Base-by-base conservation (phyloP, 2,329 filamentous ascomycete species). In the Xylariaceae sp. region DNA sequence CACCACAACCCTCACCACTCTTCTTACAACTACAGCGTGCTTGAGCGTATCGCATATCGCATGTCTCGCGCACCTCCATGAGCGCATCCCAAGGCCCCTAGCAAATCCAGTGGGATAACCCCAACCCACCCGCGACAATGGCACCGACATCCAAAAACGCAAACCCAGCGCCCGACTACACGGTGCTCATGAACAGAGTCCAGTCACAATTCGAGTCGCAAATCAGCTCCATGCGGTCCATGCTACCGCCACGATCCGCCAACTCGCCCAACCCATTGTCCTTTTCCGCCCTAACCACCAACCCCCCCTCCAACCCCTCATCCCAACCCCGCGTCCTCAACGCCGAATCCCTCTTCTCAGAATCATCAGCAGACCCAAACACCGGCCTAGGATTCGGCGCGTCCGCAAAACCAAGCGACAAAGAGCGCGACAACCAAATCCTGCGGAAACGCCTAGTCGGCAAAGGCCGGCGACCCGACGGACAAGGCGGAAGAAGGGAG, bases 131-230 rank as follows among this genome's bases (percentile, higher is more conserved):
- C 36, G 42, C 17, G 32, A 58, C 44, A 39, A 64, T 64, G 61
- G 62, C 61, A 42, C 57, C 59, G 10, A 9, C 53, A 19, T 39
- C 59, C 38, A 61, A 60, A 44, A 53, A 54, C 53, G 40, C 48
- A 38, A 67, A 66, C 57, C 64, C 64, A 12, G 62, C 64, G 47
- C 64, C 64, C 32, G 52, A 63, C 52, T 65, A 60, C 59, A 45
- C 56, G n/a, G 51, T 55, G 19, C 52, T 52, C 45, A 65, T 64
- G 62, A 67, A 67, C 60, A 55, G 56, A 14, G 62, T 67, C 42
- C 60, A 63, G 15, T 56, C 52, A 11, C 58, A 60, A 15, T 45
- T 61, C 44, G 59, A 65, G 41, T 55, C 22, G 22, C 22, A 27
- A 27, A 27, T 27, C 22, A 27, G 57, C 4, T 54, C 53, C 1